Conservation (phyloP, 164 flowering plant genomes). For the Taxillus chinensis region DNA sequence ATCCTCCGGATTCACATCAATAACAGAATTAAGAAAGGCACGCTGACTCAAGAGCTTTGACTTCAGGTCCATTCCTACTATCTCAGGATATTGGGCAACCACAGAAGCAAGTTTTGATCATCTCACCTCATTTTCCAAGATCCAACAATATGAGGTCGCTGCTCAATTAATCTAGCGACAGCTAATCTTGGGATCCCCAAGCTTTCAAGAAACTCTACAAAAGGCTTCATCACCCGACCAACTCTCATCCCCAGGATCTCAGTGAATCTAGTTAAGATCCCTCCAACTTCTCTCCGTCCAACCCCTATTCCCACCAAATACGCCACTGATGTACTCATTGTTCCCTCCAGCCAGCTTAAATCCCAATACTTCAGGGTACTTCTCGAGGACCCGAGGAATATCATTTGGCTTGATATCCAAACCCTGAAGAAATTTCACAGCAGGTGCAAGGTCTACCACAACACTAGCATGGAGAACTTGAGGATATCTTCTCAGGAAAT, state of each 20-base stretch:
- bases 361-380: constrained; percentile 82
- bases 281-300: constrained; percentile 76
- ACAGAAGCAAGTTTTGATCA: constrained; percentile 43
- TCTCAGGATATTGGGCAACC: constrained; percentile 83
- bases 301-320: constrained; percentile 95
- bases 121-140: constrained; percentile 59
- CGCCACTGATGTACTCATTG: constrained; percentile 98
- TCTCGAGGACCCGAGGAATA: constrained; percentile 76
- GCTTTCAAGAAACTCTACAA: constrained; percentile 70
- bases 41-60: constrained; percentile 48
- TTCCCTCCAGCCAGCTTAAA: constrained; percentile 97
- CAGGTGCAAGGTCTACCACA: constrained; percentile 90
- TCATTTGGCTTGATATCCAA: constrained; percentile 76
- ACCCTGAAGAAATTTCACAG: constrained; percentile 79
- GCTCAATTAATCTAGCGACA: constrained; percentile 82
- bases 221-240: constrained; percentile 80
- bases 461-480: constrained; percentile 95
- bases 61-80: constrained; percentile 65
- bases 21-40: constrained; percentile 35
- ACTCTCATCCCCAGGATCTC: constrained; percentile 94
- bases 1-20: constrained; percentile 39
- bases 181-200: constrained; percentile 72
- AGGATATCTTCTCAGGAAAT: too few relatives aligned
- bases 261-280: constrained; percentile 61
- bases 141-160: constrained; percentile 76